A percentile compares a stretch with the other conserved stretches of the same genome.
Evolutionary conservation across 2,329 filamentous ascomycete genomes (phyloP).

Genomic region (Davidsoniella eucalypti): DNA sequence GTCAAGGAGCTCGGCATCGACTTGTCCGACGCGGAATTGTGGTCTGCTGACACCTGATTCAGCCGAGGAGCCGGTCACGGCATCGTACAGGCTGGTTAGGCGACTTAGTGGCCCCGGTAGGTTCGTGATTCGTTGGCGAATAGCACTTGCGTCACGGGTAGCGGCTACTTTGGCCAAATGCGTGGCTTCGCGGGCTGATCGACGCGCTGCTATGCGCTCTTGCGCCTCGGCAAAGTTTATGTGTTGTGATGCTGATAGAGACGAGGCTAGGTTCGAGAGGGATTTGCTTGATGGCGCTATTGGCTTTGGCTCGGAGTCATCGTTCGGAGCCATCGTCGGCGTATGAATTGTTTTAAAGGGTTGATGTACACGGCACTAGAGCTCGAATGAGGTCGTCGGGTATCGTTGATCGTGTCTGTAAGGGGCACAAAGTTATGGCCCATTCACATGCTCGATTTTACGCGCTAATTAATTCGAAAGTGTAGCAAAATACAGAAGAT

Average conservation of each 20-base stretch:
- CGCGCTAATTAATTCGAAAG: too few relatives aligned
- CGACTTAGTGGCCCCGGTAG: conserved; percentile 31
- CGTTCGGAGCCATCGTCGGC: neutral
- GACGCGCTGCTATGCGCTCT: conserved; percentile 67
- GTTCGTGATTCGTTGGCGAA: conserved; percentile 23
- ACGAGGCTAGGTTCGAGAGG: too few relatives aligned
- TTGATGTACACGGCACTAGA: too few relatives aligned
- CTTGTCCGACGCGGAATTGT: conserved; percentile 83
- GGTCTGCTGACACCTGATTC: conserved; percentile 46
- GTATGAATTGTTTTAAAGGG: neutral
- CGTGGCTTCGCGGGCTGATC: conserved; percentile 51
- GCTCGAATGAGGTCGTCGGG: too few relatives aligned
- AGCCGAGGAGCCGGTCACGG: conserved; percentile 46
- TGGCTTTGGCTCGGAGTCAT: neutral
- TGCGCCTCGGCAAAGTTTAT: conserved; percentile 74
- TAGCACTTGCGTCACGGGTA: conserved; percentile 29
- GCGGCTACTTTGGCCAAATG: conserved; percentile 29
- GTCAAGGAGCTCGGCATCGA: conserved; percentile 88
- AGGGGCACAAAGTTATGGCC: too few relatives aligned
- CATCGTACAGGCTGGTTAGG: conserved; percentile 34
- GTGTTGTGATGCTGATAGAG: neutral
- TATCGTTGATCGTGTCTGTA: too few relatives aligned
- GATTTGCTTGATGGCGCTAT: neutral
- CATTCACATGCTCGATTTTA: too few relatives aligned
- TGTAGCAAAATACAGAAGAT: too few relatives aligned